A percentile compares a stretch with the other conserved stretches of the same genome.
phyloP scores from a whole-genome alignment of 2,329 filamentous ascomycete genomes.

The Neospermospora avenae region DNA sequence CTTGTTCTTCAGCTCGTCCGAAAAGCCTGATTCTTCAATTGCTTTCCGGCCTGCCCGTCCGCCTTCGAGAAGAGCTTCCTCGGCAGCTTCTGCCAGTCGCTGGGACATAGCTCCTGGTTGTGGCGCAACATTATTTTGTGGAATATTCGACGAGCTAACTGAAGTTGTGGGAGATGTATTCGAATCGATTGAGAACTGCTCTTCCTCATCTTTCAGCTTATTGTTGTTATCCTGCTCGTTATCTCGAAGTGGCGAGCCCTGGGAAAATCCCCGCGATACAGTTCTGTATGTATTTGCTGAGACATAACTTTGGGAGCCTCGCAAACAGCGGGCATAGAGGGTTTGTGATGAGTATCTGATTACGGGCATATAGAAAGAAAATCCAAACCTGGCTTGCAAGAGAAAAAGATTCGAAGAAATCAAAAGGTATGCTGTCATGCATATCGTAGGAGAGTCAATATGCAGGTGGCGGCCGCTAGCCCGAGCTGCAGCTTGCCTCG shows the following conservation, averaged over 20 bases:
- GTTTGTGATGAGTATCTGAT: constrained; percentile 20
- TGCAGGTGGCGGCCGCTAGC: too few species aligned
- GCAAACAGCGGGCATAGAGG: constrained; percentile 31
- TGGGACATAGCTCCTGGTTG: constrained; percentile 46
- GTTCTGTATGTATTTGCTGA: constrained; percentile 9
- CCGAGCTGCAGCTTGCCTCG: background rate
- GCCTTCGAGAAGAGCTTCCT: constrained; percentile 57
- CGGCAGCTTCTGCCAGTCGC: constrained; percentile 59
- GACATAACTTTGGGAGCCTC: constrained; percentile 27
- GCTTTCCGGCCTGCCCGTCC: constrained; percentile 58
- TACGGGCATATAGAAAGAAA: constrained; percentile 32
- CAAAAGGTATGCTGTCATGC: too few species aligned
- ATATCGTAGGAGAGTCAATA: too few species aligned
- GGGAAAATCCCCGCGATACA: constrained; percentile 20
- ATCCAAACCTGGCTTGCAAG: background rate
- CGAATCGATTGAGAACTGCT: constrained; percentile 15
- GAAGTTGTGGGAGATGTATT: constrained; percentile 10
- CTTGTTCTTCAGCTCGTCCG: constrained; percentile 57
- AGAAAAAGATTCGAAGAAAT: background rate
- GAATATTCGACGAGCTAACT: background rate
- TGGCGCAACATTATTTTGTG: constrained; percentile 10
- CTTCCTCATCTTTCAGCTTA: constrained; percentile 18
- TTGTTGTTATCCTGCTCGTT: constrained; percentile 9
- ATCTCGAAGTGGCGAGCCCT: constrained; percentile 26
- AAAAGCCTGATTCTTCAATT: constrained; percentile 61